These are phyloP conservation scores for Leishmania amazonensis DNA, from an alignment of 208 protist species.

Conservation along the genomic window DNA sequence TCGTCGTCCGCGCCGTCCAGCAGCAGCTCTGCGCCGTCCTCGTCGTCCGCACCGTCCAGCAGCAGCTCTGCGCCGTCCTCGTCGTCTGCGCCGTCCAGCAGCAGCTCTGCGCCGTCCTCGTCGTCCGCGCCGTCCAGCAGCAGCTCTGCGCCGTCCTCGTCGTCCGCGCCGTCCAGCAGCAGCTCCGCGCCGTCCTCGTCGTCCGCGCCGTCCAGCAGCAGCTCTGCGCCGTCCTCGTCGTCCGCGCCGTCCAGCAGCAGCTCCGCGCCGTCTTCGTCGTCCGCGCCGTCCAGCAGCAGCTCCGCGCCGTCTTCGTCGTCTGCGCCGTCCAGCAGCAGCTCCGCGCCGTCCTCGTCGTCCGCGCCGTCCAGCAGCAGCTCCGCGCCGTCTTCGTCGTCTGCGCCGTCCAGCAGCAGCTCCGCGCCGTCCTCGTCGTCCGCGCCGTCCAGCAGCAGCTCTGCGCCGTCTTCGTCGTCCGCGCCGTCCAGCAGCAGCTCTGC, in stretches of 20 bases:
- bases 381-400: too few species aligned
- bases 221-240: background rate
- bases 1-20: slow-evolving; percentile 6
- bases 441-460: too few species aligned
- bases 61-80: background rate
- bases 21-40: background rate
- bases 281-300: background rate
- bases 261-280: background rate
- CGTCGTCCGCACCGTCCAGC: background rate
- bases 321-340: too few species aligned
- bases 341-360: too few species aligned
- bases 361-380: background rate
- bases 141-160: background rate
- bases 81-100: background rate
- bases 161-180: background rate
- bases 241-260: background rate
- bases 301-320: background rate
- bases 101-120: background rate
- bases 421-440: too few species aligned
- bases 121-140: background rate
- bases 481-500: too few species aligned
- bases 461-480: too few species aligned
- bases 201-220: background rate
- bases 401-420: too few species aligned
- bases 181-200: background rate